phyloP scores from a whole-genome alignment of 129 eudicot genomes.

The Flaveria trinervia region DNA sequence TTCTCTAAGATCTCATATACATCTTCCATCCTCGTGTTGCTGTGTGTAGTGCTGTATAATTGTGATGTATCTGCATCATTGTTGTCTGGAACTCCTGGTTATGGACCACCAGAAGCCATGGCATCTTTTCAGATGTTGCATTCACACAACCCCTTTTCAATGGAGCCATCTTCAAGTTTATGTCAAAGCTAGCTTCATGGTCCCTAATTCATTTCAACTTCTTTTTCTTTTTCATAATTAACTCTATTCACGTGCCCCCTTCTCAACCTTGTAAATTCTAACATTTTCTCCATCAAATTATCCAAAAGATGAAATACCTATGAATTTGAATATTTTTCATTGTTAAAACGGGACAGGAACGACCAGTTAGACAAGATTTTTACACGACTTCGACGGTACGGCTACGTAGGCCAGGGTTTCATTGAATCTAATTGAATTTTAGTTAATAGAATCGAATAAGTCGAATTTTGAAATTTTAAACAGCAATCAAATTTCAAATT shows the following conservation, averaged over 20 bases:
- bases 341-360: no score
- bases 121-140: constrained; percentile 49
- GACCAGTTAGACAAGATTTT: no score
- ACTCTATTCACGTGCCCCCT: constrained; percentile 35
- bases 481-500: no score
- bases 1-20: no score
- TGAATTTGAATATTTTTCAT: no score
- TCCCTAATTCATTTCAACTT: constrained; percentile 36
- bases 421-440: no score
- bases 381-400: no score
- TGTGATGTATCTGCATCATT: constrained; percentile 28
- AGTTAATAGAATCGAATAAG: no score
- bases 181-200: constrained; percentile 35
- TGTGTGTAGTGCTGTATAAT: constrained; percentile 1
- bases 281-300: neutral
- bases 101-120: constrained; percentile 44
- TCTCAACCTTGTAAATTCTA: constrained; percentile 28
- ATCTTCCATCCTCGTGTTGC: constrained; percentile 4
- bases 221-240: constrained; percentile 10
- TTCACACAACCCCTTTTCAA: constrained; percentile 37
- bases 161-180: constrained; percentile 37
- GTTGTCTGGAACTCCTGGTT: constrained; percentile 42
- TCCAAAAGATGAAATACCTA: no score
- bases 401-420: no score
- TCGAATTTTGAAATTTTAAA: no score